Percentiles rank a stretch among this genome's conserved stretches.
phyloP scores from a whole-genome alignment of 257 asterid species.

The Solanum raphanifolium region DNA sequence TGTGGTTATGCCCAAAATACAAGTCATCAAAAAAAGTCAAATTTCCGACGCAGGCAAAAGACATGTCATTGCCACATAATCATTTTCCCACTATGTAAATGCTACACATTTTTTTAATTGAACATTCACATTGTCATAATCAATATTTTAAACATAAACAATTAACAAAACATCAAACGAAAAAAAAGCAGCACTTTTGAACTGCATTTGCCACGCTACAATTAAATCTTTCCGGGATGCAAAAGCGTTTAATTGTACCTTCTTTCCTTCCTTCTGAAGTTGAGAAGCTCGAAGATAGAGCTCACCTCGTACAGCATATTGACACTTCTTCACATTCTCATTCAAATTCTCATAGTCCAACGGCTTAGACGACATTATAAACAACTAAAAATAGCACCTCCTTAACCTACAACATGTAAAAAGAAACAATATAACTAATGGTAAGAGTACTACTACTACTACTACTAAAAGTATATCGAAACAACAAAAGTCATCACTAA shows the following conservation, averaged over 20 bases:
- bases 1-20: not conserved
- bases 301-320: constrained; percentile 98
- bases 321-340: constrained; percentile 90
- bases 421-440: not conserved
- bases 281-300: constrained; percentile 98
- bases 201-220: not conserved
- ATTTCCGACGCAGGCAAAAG: accelerated
- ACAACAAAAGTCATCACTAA: not conserved
- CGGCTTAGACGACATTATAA: constrained; percentile 49
- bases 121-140: too few relatives aligned
- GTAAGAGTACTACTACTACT: not conserved
- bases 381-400: not conserved
- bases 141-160: not conserved
- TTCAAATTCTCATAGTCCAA: constrained; percentile 87
- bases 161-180: not conserved
- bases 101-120: not conserved
- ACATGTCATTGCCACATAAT: not conserved
- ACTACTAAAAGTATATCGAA: not conserved
- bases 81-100: not conserved
- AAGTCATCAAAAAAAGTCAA: not conserved
- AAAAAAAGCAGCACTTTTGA: too few relatives aligned
- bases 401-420: not conserved
- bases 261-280: constrained; percentile 98
- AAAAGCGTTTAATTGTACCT: constrained; percentile 16
- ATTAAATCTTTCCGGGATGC: accelerated